phyloP scores from a whole-genome alignment of 495 filamentous ascomycete species.

The Daldinia concentrica region DNA sequence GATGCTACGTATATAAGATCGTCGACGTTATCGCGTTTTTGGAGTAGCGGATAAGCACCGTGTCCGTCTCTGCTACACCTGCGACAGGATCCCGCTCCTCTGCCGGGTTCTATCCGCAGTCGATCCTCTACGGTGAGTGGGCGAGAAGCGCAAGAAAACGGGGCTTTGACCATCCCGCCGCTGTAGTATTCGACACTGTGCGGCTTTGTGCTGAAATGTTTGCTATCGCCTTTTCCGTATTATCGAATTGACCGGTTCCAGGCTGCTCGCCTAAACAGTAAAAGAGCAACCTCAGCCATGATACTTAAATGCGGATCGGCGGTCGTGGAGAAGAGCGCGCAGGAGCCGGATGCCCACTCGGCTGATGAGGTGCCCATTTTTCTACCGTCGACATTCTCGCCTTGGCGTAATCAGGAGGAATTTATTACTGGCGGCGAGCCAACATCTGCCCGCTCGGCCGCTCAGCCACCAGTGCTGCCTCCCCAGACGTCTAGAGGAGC shows the following conservation, averaged over 20 bases:
- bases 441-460: conserved; percentile 9
- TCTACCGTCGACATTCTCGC: conserved; percentile 42
- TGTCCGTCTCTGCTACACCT: conserved; percentile 14
- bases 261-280: not conserved
- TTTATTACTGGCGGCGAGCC: conserved; percentile 4
- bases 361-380: conserved; percentile 17
- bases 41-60: conserved; percentile 16
- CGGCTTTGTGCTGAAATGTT: not conserved
- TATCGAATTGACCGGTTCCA: not conserved
- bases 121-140: conserved; percentile 21
- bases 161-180: not conserved
- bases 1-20: conserved; percentile 22
- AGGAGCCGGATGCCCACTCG: conserved; percentile 1
- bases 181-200: not conserved
- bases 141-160: conserved; percentile 7
- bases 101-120: conserved; percentile 21
- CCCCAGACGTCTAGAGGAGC: conserved; percentile 8
- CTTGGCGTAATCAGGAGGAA: conserved; percentile 19
- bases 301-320: not conserved
- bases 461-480: conserved; percentile 8
- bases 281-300: not conserved
- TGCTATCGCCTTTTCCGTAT: conserved; percentile 1
- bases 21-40: conserved; percentile 22
- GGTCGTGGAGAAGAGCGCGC: conserved; percentile 25
- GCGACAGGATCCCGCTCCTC: conserved; percentile 29